Evolutionary conservation across 78 protist genomes (phyloP).

Genomic region (Trichosphaerium sp.): DNA sequence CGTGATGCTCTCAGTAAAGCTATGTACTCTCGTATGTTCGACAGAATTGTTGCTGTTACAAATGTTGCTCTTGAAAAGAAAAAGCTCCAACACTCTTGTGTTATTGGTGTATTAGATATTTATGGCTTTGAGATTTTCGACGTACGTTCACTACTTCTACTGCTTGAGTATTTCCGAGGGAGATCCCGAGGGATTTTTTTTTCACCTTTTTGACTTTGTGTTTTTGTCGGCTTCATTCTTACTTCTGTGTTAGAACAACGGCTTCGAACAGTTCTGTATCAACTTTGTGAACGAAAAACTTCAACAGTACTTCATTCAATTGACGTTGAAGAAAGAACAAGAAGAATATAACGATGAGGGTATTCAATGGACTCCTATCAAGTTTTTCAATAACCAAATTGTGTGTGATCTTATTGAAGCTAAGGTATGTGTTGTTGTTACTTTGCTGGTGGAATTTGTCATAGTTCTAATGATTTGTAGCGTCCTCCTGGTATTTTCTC

Average conservation of each 20-base stretch:
- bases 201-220: no score
- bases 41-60: constrained; percentile 62
- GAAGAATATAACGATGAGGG: constrained; percentile 79
- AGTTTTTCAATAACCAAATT: constrained; percentile 76
- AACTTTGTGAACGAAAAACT: constrained; percentile 75
- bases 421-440: neutral
- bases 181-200: neutral
- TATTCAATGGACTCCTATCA: constrained; percentile 78
- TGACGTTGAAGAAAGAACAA: constrained; percentile 77
- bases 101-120: constrained; percentile 75
- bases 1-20: constrained; percentile 74
- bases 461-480: no score
- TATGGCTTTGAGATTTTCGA: constrained; percentile 84
- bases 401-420: constrained; percentile 85
- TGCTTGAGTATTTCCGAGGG: no score
- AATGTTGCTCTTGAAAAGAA: constrained; percentile 37
- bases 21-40: constrained; percentile 68
- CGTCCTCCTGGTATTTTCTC: constrained; percentile 71
- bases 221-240: neutral
- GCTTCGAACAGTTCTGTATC: constrained; percentile 88
- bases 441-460: constrained; percentile 9
- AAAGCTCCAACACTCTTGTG: constrained; percentile 22
- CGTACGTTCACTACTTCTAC: neutral
- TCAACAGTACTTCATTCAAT: constrained; percentile 66
- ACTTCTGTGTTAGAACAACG: constrained; percentile 38